Evolutionary conservation across 495 filamentous ascomycete genomes (phyloP).

Genomic region (Talaromyces thailandensis): DNA sequence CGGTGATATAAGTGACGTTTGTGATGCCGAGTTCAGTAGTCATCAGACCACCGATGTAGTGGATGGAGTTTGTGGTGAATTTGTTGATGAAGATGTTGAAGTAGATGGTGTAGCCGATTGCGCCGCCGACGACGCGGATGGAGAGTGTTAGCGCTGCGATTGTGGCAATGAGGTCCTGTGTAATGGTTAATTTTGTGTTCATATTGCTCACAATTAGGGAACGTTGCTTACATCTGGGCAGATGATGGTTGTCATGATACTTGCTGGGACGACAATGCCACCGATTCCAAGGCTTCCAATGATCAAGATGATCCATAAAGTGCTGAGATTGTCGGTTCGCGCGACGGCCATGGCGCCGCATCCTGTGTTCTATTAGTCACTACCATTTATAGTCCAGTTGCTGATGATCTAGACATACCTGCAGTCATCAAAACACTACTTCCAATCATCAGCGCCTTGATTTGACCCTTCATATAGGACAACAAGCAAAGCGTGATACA

Average conservation of each 20-base stretch:
- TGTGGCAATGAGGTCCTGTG: conserved; percentile 60
- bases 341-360: conserved; percentile 54
- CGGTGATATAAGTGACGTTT: conserved; percentile 24
- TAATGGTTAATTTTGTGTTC: conserved; percentile 3
- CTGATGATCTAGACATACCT: conserved; percentile 23
- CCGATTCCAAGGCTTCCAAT: conserved; percentile 63
- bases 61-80: conserved; percentile 42
- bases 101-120: conserved; percentile 65
- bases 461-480: conserved; percentile 51
- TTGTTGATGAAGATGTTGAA: conserved; percentile 68
- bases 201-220: neutral
- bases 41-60: conserved; percentile 48
- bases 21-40: conserved; percentile 43
- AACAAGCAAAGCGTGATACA: conserved; percentile 54
- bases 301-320: conserved; percentile 52
- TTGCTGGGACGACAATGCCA: conserved; percentile 64
- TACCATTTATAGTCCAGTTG: neutral
- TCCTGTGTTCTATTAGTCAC: conserved; percentile 23
- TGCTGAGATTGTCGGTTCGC: conserved; percentile 46
- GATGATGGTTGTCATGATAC: conserved; percentile 64
- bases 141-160: conserved; percentile 65
- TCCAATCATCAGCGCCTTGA: conserved; percentile 52
- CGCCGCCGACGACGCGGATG: conserved; percentile 61
- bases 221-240: conserved; percentile 45
- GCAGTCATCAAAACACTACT: conserved; percentile 61